phyloP scores from a whole-genome alignment of 192 early-diverging fungal species.

The Coemansia sp. region DNA sequence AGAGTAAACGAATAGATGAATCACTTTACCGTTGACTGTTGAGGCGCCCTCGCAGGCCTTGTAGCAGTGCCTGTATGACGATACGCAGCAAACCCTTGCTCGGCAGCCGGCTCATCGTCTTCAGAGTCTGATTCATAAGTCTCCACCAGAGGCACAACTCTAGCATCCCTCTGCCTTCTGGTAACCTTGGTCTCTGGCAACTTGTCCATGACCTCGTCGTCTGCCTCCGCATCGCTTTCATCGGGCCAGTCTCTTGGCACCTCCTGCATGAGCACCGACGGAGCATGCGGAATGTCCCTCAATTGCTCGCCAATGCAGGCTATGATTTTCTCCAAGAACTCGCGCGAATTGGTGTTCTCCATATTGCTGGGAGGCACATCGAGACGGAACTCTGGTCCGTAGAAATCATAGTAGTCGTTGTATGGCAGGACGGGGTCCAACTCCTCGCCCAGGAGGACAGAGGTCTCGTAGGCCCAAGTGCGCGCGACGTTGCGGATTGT shows the following conservation, averaged over 20 bases:
- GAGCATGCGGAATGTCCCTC: conserved; percentile 62
- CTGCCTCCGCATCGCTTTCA: conserved; percentile 39
- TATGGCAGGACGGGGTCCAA: conserved; percentile 72
- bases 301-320: conserved; percentile 61
- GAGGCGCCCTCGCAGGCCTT: conserved; percentile 12
- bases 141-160: conserved; percentile 47
- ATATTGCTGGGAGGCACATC: conserved; percentile 86
- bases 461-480: conserved; percentile 95
- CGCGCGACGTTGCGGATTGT: conserved; percentile 95
- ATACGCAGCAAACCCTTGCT: conserved; percentile 13
- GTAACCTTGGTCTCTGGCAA: conserved; percentile 34
- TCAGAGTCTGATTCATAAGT: conserved; percentile 44
- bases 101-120: conserved; percentile 17
- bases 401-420: conserved; percentile 90
- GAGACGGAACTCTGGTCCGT: conserved; percentile 86
- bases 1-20: background rate
- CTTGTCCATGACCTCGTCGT: conserved; percentile 35
- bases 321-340: conserved; percentile 73
- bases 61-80: conserved; percentile 45
- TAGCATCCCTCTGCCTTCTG: conserved; percentile 31
- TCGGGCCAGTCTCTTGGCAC: conserved; percentile 50
- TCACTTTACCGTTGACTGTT: background rate
- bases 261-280: conserved; percentile 53
- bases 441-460: conserved; percentile 74
- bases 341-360: conserved; percentile 84